Conservation (phyloP, 768 basidiomycete species). For the Cubamyces lactineus region DNA sequence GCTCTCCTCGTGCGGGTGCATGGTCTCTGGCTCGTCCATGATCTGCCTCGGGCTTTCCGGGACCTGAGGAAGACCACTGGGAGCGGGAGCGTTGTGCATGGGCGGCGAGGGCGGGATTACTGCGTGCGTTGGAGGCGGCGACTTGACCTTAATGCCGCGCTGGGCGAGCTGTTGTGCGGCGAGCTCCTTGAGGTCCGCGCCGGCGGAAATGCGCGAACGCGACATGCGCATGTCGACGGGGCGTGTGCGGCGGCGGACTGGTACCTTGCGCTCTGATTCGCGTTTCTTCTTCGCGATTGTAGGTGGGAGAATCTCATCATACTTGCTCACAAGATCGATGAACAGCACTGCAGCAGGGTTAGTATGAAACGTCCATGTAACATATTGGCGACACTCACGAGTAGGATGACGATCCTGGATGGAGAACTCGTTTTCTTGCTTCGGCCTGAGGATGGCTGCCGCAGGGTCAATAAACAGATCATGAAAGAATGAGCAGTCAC, state of each 20-base stretch:
- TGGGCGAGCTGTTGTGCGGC: conserved; percentile 60
- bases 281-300: conserved; percentile 84
- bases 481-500: conserved; percentile 32
- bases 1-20: conserved; percentile 4
- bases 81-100: conserved; percentile 9
- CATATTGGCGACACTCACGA: conserved; percentile 44
- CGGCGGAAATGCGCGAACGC: conserved; percentile 72
- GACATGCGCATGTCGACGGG: conserved; percentile 89
- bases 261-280: conserved; percentile 84
- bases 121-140: conserved; percentile 25
- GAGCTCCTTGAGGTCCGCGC: conserved; percentile 69
- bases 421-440: conserved; percentile 78
- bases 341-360: conserved; percentile 61
- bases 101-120: conserved; percentile 20
- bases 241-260: conserved; percentile 83
- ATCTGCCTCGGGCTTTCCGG: conserved; percentile 20
- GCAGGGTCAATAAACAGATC: neutral
- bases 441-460: conserved; percentile 80
- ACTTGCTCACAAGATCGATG: conserved; percentile 81
- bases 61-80: conserved; percentile 17
- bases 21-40: conserved; percentile 26
- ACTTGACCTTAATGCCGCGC: conserved; percentile 30
- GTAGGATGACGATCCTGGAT: conserved; percentile 91
- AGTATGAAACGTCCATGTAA: neutral
- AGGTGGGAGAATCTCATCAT: conserved; percentile 74